Percentiles rank a stretch among this genome's conserved stretches.
Conservation (phyloP, 1,284 basidiomycete species). For the Trametes pubescens region DNA sequence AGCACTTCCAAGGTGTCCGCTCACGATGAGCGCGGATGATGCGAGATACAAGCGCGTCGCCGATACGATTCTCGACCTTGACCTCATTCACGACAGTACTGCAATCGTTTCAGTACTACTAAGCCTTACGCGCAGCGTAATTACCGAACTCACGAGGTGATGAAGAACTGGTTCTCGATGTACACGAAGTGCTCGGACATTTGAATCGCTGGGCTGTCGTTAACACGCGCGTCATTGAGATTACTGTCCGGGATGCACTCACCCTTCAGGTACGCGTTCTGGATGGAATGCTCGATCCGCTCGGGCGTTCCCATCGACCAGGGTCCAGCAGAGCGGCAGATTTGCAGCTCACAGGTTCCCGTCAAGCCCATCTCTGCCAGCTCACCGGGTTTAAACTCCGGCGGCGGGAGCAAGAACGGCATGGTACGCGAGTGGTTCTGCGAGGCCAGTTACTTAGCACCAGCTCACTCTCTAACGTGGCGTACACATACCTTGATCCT, state of each 20-base stretch:
- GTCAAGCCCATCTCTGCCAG: constrained; percentile 85
- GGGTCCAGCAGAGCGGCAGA: constrained; percentile 93
- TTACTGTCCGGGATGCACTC: constrained; percentile 29
- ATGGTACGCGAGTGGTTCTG: constrained; percentile 91
- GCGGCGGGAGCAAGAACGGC: constrained; percentile 95
- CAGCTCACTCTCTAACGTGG: constrained; percentile 17
- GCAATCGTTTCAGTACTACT: not conserved
- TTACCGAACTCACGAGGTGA: constrained; percentile 76
- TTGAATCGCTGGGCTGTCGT: constrained; percentile 77
- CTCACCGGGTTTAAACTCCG: constrained; percentile 90
- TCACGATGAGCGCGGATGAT: constrained; percentile 92
- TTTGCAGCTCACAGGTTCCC: constrained; percentile 97
- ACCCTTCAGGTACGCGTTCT: constrained; percentile 95
- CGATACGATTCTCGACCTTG: constrained; percentile 92
- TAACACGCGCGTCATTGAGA: not conserved
- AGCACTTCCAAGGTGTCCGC: constrained; percentile 88
- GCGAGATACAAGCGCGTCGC: constrained; percentile 92
- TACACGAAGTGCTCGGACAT: constrained; percentile 94
- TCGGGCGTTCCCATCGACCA: constrained; percentile 95
- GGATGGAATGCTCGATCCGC: constrained; percentile 91
- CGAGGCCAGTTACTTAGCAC: constrained; percentile 18
- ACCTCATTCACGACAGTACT: constrained; percentile 90
- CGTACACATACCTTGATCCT: constrained; percentile 80
- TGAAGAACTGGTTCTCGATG: constrained; percentile 99
- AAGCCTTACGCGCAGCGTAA: not conserved